phyloP scores from a whole-genome alignment of 1,284 basidiomycete species.

The Nidula niveotomentosa region DNA sequence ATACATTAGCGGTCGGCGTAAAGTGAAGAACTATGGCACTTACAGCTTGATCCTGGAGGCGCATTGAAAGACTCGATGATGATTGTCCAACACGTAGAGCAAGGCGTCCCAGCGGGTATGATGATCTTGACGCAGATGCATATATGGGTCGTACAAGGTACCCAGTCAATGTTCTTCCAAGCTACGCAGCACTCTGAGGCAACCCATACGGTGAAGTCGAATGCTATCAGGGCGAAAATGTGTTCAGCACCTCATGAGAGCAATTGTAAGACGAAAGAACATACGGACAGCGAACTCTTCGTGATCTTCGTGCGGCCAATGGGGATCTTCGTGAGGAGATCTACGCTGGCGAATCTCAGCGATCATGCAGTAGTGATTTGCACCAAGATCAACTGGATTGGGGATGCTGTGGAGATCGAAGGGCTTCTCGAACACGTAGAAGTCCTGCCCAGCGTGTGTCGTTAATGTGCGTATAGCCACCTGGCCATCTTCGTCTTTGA shows the following conservation, averaged over 20 bases:
- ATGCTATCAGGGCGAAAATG: neutral
- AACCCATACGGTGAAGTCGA: neutral
- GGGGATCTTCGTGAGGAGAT: neutral
- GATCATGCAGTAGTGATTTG: neutral
- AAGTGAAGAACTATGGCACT: neutral
- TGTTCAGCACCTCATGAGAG: neutral
- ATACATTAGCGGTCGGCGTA: too few species aligned
- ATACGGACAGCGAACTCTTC: neutral
- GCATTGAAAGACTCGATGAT: neutral
- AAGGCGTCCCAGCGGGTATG: neutral
- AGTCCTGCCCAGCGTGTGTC: neutral
- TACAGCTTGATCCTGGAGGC: neutral
- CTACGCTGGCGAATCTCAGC: neutral
- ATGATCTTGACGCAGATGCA: neutral
- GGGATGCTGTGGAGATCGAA: neutral
- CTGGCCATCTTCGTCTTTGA: neutral
- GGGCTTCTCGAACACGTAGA: neutral
- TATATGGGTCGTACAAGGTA: neutral
- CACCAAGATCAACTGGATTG: neutral
- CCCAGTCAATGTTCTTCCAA: neutral
- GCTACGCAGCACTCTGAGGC: neutral
- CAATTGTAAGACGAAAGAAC: neutral
- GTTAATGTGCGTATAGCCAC: neutral
- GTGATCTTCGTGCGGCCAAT: neutral
- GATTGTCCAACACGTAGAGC: neutral